Percentiles rank a stretch among this genome's conserved stretches.
phyloP scores from a whole-genome alignment of 2,329 filamentous ascomycete species.

The Zymoseptoria brevis region DNA sequence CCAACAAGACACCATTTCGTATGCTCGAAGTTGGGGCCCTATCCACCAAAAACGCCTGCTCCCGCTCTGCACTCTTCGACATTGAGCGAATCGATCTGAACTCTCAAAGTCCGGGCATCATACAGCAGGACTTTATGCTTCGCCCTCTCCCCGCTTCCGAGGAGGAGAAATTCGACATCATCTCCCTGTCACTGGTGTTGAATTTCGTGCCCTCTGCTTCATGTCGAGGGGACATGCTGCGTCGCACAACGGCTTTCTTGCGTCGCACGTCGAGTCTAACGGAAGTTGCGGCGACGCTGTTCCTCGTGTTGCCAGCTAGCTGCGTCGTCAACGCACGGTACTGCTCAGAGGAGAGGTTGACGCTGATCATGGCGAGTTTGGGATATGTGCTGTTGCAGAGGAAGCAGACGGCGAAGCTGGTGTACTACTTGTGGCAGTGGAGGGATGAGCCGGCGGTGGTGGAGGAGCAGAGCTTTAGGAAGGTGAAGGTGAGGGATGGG shows the following conservation, averaged over 20 bases:
- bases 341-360: slow-evolving; percentile 61
- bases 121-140: slow-evolving; percentile 90
- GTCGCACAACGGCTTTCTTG: slow-evolving; percentile 65
- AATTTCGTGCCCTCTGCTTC: slow-evolving; percentile 82
- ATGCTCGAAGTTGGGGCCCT: slow-evolving; percentile 88
- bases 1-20: slow-evolving; percentile 36
- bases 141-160: slow-evolving; percentile 58
- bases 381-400: slow-evolving; percentile 60
- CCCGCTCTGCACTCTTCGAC: slow-evolving; percentile 60
- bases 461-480: slow-evolving; percentile 46
- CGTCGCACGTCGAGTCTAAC: slow-evolving; percentile 22
- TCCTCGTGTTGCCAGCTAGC: slow-evolving; percentile 80
- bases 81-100: slow-evolving; percentile 84
- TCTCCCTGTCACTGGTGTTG: slow-evolving; percentile 84
- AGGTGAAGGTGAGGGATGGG: slow-evolving; percentile 70
- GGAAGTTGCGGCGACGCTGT: slow-evolving; percentile 43
- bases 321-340: slow-evolving; percentile 90
- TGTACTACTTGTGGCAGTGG: slow-evolving; percentile 79
- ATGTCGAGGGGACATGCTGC: slow-evolving; percentile 76
- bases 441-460: slow-evolving; percentile 20
- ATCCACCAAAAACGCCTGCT: slow-evolving; percentile 77
- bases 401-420: slow-evolving; percentile 74
- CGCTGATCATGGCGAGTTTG: slow-evolving; percentile 65
- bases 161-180: slow-evolving; percentile 69
- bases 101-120: slow-evolving; percentile 72